phyloP scores from a whole-genome alignment of 1,284 basidiomycete species.

The Agroathelia rolfsii region DNA sequence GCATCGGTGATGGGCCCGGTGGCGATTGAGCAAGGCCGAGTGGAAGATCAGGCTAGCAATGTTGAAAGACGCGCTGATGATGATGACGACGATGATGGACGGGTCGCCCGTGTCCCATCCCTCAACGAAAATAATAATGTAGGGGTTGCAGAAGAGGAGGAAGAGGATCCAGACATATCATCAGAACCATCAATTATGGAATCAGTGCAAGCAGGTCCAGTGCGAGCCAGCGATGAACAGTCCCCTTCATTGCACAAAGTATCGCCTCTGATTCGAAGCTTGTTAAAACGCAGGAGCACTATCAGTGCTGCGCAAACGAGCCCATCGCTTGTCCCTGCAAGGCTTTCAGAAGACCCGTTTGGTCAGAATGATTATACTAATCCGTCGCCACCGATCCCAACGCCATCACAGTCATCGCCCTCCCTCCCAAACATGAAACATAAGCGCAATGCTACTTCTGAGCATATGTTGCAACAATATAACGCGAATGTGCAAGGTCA shows the following conservation, averaged over 20 bases:
- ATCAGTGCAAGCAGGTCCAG: conserved; percentile 20
- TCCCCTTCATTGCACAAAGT: conserved; percentile 11
- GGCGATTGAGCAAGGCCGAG: conserved; percentile 82
- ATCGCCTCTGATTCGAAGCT: conserved; percentile 8
- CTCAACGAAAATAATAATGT: no score
- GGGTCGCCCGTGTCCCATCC: conserved; percentile 8
- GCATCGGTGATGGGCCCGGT: conserved; percentile 71
- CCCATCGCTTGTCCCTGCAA: conserved; percentile 54
- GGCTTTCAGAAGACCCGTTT: conserved; percentile 61
- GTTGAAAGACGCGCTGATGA: conserved; percentile 34
- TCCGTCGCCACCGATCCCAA: conserved; percentile 21
- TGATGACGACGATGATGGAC: conserved; percentile 28
- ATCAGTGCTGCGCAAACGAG: conserved; percentile 58
- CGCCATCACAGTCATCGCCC: conserved; percentile 59
- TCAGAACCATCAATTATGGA: no score
- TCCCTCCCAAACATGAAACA: no score
- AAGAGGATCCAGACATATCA: no score
- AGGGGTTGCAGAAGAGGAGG: no score
- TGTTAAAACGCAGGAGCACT: conserved; percentile 32
- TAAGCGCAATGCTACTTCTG: conserved; percentile 39
- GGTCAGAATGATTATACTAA: conserved; percentile 55
- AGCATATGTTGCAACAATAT: conserved; percentile 55
- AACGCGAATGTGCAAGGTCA: conserved; percentile 57
- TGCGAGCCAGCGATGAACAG: conserved; percentile 17
- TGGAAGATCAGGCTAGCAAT: conserved; percentile 44